Conservation (phyloP, 164 flowering plant species). For the Tetrastigma voinierianum region DNA sequence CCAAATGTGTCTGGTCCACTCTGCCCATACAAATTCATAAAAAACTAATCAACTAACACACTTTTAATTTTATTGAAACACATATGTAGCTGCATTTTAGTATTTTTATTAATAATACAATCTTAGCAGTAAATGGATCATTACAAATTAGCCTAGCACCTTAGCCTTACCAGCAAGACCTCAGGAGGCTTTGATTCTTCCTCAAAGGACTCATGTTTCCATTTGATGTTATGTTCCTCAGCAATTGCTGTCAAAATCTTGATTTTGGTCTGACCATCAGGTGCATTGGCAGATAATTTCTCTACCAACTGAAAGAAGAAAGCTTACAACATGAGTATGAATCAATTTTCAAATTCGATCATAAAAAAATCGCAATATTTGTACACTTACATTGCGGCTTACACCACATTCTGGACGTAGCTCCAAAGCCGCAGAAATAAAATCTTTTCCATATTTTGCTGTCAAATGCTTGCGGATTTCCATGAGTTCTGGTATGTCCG, state of each 20-base stretch:
- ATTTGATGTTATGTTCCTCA: constrained; percentile 71
- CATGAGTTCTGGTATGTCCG: constrained; percentile 74
- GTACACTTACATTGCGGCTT: constrained; percentile 57
- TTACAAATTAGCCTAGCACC: background rate
- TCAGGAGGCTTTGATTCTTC: constrained; percentile 45
- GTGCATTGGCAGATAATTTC: constrained; percentile 80
- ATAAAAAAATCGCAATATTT: background rate
- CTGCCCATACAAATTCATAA: constrained; percentile 34
- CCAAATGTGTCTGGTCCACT: constrained; percentile 54
- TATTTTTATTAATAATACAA: background rate
- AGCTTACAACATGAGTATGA: background rate
- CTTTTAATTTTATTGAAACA: background rate
- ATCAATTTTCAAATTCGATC: background rate
- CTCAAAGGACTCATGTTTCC: constrained; percentile 65
- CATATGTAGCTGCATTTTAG: background rate
- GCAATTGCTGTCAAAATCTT: constrained; percentile 76
- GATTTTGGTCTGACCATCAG: constrained; percentile 76
- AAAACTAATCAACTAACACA: constrained; percentile 1
- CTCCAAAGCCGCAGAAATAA: constrained; percentile 69
- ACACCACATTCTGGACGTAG: constrained; percentile 92
- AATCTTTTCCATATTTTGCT: constrained; percentile 95
- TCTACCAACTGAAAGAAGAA: constrained; percentile 64
- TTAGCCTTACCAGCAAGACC: constrained; percentile 58
- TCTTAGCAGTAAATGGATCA: background rate
- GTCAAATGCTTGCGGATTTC: constrained; percentile 75